Conservation (phyloP, 129 eudicot genomes). For the Flaveria brownii region DNA sequence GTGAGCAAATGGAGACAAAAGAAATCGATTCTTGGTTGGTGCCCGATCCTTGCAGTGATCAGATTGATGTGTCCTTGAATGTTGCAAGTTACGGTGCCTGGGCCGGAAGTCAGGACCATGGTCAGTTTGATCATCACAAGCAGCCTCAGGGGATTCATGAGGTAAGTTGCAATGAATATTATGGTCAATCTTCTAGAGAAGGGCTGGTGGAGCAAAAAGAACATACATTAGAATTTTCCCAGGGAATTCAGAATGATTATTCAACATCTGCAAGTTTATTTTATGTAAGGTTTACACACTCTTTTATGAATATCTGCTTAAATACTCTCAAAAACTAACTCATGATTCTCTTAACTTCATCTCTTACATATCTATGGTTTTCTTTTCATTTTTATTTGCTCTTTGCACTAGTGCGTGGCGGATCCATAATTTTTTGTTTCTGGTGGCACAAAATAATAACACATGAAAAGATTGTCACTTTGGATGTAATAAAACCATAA, state of each 20-base stretch:
- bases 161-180: conserved; percentile 20
- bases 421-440: not conserved
- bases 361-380: not conserved
- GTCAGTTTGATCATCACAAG: conserved; percentile 15
- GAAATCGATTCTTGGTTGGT: conserved; percentile 35
- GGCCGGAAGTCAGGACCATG: not conserved
- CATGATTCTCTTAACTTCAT: not conserved
- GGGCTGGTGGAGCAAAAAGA: conserved; percentile 13
- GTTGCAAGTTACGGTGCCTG: not conserved
- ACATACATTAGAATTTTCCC: not conserved
- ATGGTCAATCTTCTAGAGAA: conserved; percentile 30
- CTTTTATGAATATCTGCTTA: not conserved
- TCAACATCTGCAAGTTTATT: conserved; percentile 19
- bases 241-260: conserved; percentile 11
- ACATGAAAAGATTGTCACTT: too few relatives aligned
- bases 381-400: not conserved
- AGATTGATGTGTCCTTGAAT: not conserved
- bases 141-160: conserved; percentile 6
- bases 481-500: too few relatives aligned
- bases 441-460: not conserved
- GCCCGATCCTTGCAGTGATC: conserved; percentile 27
- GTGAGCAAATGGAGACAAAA: conserved; percentile 24
- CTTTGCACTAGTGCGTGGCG: too few relatives aligned
- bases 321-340: not conserved
- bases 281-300: conserved; percentile 20